These are phyloP conservation scores for Mastigamoeba balamuthi DNA, from an alignment of 78 protist species.

Conservation along the genomic window DNA sequence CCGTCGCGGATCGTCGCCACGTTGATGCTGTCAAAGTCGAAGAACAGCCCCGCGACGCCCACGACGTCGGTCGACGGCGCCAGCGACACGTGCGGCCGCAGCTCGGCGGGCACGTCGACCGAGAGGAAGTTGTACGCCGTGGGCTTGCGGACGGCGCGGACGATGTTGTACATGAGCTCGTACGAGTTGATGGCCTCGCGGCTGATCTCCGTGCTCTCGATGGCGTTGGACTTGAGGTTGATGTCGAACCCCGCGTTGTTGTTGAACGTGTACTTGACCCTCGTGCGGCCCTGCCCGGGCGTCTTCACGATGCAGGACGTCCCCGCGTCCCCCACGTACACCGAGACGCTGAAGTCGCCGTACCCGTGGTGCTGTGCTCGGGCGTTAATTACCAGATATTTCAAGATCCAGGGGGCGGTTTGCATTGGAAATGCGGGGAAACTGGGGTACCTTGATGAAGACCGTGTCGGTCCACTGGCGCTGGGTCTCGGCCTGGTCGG, in stretches of 20 bases:
- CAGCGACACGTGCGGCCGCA: neutral
- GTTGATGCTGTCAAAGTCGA: constrained; percentile 7
- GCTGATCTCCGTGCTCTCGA: neutral
- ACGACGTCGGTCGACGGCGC: neutral
- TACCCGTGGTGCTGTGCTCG: neutral
- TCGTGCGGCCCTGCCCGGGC: neutral
- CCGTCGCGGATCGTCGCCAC: constrained; percentile 5
- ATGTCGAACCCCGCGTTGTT: neutral
- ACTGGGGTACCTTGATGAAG: neutral
- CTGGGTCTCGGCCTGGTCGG: neutral
- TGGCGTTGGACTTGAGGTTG: neutral
- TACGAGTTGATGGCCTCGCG: neutral
- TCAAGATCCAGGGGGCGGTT: too few relatives aligned
- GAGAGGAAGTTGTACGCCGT: neutral
- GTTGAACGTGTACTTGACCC: neutral
- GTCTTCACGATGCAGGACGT: neutral
- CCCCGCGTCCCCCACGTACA: neutral
- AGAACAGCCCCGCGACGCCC: neutral
- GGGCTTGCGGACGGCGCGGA: neutral
- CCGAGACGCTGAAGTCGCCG: neutral
- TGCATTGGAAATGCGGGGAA: neutral
- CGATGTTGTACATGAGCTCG: neutral
- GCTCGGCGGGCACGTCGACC: neutral
- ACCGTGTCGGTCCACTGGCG: neutral
- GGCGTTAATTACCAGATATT: too few relatives aligned